Percentiles rank a stretch among this genome's conserved stretches.
Conservation (phyloP, 768 basidiomycete genomes). For the Suillus subaureus region DNA sequence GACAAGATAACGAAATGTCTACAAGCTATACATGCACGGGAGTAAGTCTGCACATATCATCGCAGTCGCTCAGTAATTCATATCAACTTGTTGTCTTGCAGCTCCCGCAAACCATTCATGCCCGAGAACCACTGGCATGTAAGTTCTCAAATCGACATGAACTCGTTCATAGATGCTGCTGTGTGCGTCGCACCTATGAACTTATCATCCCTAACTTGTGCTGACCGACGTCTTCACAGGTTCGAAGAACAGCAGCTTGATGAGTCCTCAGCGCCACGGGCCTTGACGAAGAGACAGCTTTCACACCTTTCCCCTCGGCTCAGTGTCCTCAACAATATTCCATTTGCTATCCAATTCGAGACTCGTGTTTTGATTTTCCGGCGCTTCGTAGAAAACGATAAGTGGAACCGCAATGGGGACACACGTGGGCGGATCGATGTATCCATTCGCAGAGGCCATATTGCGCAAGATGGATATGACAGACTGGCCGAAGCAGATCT, state of each 20-base stretch:
- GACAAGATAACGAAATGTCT: slow-evolving; percentile 79
- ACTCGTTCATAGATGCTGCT: slow-evolving; percentile 84
- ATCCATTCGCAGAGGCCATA: slow-evolving; percentile 58
- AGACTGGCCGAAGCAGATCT: slow-evolving; percentile 75
- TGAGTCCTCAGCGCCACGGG: slow-evolving; percentile 23
- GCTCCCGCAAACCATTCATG: slow-evolving; percentile 83
- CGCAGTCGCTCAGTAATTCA: slow-evolving; percentile 6
- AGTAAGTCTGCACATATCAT: slow-evolving; percentile 54
- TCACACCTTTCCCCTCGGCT: slow-evolving; percentile 66
- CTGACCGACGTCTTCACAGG: slow-evolving; percentile 34
- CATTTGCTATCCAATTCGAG: slow-evolving; percentile 93
- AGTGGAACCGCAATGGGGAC: slow-evolving; percentile 22
- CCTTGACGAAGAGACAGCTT: slow-evolving; percentile 69
- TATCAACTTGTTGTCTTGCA: slow-evolving; percentile 31
- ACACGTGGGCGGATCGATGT: slow-evolving; percentile 26
- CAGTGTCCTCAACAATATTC: slow-evolving; percentile 92
- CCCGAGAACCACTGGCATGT: slow-evolving; percentile 86
- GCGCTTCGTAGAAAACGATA: slow-evolving; percentile 75
- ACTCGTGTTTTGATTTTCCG: slow-evolving; percentile 90
- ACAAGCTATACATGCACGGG: slow-evolving; percentile 82
- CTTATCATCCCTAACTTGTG: not conserved
- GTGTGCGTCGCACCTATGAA: slow-evolving; percentile 51
- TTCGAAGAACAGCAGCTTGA: slow-evolving; percentile 65
- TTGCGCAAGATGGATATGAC: slow-evolving; percentile 93
- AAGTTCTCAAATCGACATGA: slow-evolving; percentile 57